These are phyloP conservation scores for Paulownia fortunei DNA, from an alignment of 257 asterid species.

Conservation along the genomic window DNA sequence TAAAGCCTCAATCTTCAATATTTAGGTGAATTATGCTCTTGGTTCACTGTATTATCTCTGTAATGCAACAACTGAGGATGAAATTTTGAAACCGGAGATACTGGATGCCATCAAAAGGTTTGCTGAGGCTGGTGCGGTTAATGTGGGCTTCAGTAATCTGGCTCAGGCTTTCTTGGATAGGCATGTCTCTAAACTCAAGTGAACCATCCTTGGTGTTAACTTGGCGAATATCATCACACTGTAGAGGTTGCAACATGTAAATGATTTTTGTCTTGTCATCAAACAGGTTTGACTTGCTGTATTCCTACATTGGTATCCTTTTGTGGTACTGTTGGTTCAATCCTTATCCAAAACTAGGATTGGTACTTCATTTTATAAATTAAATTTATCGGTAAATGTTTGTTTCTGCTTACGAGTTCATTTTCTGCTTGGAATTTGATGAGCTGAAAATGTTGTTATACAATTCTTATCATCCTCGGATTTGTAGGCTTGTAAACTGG, in stretches of 20 bases:
- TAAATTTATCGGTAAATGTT: neutral
- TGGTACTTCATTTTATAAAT: neutral
- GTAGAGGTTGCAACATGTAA: neutral
- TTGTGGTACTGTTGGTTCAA: neutral
- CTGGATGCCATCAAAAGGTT: constrained; percentile 71
- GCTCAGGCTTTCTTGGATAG: constrained; percentile 85
- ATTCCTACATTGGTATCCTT: neutral
- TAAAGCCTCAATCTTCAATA: constrained; percentile 12
- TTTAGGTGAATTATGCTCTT: constrained; percentile 78
- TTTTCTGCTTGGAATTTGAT: no score
- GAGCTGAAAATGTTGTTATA: no score
- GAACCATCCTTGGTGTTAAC: neutral
- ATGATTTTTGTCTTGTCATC: neutral
- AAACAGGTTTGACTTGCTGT: neutral
- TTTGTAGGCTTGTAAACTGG: no score
- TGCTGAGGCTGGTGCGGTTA: constrained; percentile 69
- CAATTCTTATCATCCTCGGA: no score
- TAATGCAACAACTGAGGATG: constrained; percentile 59
- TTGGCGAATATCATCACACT: neutral
- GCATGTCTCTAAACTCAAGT: constrained; percentile 42
- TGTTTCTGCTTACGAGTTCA: neutral
- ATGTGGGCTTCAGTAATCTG: constrained; percentile 66
- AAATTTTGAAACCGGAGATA: constrained; percentile 77
- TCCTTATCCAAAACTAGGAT: neutral
- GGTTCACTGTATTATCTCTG: constrained; percentile 83